These are phyloP conservation scores for Vigna radiata DNA, from an alignment of 306 rosid genomes.

Conservation along the genomic window DNA sequence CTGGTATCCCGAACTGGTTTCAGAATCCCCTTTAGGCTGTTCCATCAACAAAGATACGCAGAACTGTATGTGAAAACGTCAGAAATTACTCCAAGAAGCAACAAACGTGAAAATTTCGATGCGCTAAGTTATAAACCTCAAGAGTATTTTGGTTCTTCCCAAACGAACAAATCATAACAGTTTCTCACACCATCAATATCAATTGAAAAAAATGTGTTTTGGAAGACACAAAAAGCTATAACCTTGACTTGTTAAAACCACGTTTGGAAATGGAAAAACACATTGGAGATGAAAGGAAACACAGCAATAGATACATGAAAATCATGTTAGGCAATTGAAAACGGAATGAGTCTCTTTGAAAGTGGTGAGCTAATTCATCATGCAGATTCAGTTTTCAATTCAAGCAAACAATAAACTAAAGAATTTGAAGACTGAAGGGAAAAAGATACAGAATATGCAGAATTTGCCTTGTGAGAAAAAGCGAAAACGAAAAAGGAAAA, in stretches of 20 bases:
- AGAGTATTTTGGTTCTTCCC: slow-evolving; percentile 1
- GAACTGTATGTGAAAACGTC: slow-evolving; percentile 81
- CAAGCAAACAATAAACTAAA: background rate
- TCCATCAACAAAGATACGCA: slow-evolving; percentile 82
- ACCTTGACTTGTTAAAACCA: no score
- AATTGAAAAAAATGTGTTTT: no score
- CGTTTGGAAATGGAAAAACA: no score
- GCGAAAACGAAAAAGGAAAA: no score
- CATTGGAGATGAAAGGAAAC: background rate
- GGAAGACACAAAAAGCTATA: no score
- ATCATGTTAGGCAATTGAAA: no score
- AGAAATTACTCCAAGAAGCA: slow-evolving; percentile 59
- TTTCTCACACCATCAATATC: background rate
- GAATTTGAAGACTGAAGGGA: background rate
- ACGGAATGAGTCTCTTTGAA: no score
- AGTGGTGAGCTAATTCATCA: background rate
- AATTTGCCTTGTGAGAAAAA: background rate
- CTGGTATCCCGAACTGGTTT: slow-evolving; percentile 64
- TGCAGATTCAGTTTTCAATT: background rate
- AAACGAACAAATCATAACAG: background rate
- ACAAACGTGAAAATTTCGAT: background rate
- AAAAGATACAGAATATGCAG: background rate
- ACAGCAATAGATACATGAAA: no score
- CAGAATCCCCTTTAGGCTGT: slow-evolving; percentile 63
- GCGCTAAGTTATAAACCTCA: background rate